Evolutionary conservation across 2,329 filamentous ascomycete genomes (phyloP), one percentile per base, ranked within the genome.

Genomic region (Fusarium sp.): DNA sequence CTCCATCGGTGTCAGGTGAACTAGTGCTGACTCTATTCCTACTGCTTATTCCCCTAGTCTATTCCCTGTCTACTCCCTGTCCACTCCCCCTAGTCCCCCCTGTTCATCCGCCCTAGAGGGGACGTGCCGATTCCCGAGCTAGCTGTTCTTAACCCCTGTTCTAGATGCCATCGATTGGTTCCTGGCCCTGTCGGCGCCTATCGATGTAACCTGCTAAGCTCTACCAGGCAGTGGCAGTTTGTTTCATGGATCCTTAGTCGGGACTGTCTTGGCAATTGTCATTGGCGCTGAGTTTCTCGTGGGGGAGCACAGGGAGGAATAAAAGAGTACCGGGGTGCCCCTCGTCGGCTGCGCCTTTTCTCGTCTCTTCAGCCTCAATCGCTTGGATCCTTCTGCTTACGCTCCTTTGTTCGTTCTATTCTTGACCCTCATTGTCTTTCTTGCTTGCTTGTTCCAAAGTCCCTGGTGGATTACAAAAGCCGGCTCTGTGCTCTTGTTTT

Each of bases 381-480:
- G 19, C 19, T 19, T 19, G 19, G 3, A 19, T n/a, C n/a, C 12
- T 34, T n/a, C n/a, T n/a, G 31, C 31, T 34, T 12, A 34, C 31
- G 11, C 6, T 32, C 6, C n/a, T 34, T 13, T 34, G n/a, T 34
- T 34, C 31, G 3, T 34, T 34, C 31, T 34, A 34, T 34, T 34
- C 31, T 34, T 34, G 31, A n/a, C 12, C 4, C 6, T 34, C n/a
- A 13, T n/a, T 34, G 12, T 34, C n/a, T 11, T 34, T 3, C 6
- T n/a, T 34, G 31, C 5, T n/a, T 34, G 10, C n/a, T 34, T 13
- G 11, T 34, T 13, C 19, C 19, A 38, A 2, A 41, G 24, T 61
- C 58, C 58, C 58, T 61, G 58, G 58, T 22, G 58, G 58, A 61
- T 19, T 28, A 48, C 41, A 58, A 34, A 52, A 15, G 31, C 15